Evolutionary conservation across 129 eudicot genomes (phyloP), one percentile per base, ranked within the genome.

Genomic region (Helichrysum umbraculigerum): DNA sequence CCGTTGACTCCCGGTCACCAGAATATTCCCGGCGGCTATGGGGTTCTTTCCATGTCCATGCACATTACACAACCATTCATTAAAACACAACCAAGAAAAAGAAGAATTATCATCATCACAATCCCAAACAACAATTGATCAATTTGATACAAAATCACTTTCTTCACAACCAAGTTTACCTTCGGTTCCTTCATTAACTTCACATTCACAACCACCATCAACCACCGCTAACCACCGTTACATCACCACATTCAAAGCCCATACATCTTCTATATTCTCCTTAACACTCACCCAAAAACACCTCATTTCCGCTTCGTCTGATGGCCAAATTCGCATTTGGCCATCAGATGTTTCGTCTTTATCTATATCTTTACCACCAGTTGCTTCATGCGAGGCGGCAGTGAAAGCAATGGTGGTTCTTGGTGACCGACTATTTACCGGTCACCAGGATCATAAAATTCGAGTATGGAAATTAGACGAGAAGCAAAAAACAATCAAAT

Each of bases 401-500:
- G 89, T 87, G 6, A 93, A 93, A 32, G 60, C 91, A 39, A 73
- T 88, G 52, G 81, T 85, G 14, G 81, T 86, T 3, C 25, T 64
- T 5, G 85, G 79, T 6, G 87, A 83, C 72, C 83, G 66, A 66
- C 4, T 93, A 51, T 78, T 90, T 68, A 88, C 88, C 37, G 97
- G 96, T 10, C 97, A 93, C 84, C 96, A 88, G n/a, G 98, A 93
- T 50, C 89, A 85, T 76, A 90, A 83, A 64, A 88, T 93, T 19
- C 91, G 98, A 0, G 98, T 91, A 0, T 93, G 97, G 97, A 90
- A 79, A 39, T 66, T 93, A 30, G 84, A 91, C 1, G 74, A 63
- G 74, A 60, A 66, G 5, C 62, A 41, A 6, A 37, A 54, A 37
- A 44, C 29, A 14, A n/a, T 30, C 59, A 79, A 78, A 57, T 81